Percentiles rank a stretch among this genome's conserved stretches.
Evolutionary conservation across 2,329 filamentous ascomycete species (phyloP).

Genomic region (Nemania sp.): DNA sequence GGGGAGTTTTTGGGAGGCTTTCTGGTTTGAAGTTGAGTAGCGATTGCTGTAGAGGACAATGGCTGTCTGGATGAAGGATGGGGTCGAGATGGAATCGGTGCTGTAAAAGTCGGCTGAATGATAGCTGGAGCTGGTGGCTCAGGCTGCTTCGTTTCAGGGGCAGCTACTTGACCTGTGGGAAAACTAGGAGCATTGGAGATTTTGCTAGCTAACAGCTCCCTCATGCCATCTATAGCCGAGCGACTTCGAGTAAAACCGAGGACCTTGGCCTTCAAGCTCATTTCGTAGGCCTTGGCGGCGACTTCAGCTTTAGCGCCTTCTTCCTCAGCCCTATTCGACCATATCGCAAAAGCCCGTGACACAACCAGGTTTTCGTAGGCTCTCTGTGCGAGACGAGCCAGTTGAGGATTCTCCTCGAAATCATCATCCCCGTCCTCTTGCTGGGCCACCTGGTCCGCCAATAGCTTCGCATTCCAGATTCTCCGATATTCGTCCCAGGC

Average conservation of each 20-base stretch:
- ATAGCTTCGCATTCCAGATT: slow-evolving; percentile 22
- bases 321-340: slow-evolving; percentile 40
- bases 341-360: slow-evolving; percentile 38
- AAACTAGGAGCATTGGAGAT: background rate
- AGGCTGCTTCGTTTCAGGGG: background rate
- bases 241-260: slow-evolving; percentile 31
- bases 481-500: slow-evolving; percentile 27
- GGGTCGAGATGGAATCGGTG: slow-evolving; percentile 6
- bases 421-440: slow-evolving; percentile 20
- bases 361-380: slow-evolving; percentile 37
- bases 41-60: slow-evolving; percentile 6
- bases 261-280: slow-evolving; percentile 39
- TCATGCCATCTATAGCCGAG: slow-evolving; percentile 15
- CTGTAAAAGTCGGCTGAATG: background rate
- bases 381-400: slow-evolving; percentile 38
- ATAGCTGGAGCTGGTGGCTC: background rate
- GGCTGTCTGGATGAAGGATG: slow-evolving; percentile 3
- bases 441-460: slow-evolving; percentile 9
- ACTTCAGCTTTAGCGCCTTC: slow-evolving; percentile 37
- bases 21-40: slow-evolving; percentile 8
- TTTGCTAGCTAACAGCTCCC: slow-evolving; percentile 14
- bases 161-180: background rate
- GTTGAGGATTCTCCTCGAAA: slow-evolving; percentile 31
- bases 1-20: background rate
- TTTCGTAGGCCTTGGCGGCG: slow-evolving; percentile 38